A percentile compares a stretch with the other conserved stretches of the same genome.
Conservation (phyloP, 179 eudicot species). For the Beta corolliflora region DNA sequence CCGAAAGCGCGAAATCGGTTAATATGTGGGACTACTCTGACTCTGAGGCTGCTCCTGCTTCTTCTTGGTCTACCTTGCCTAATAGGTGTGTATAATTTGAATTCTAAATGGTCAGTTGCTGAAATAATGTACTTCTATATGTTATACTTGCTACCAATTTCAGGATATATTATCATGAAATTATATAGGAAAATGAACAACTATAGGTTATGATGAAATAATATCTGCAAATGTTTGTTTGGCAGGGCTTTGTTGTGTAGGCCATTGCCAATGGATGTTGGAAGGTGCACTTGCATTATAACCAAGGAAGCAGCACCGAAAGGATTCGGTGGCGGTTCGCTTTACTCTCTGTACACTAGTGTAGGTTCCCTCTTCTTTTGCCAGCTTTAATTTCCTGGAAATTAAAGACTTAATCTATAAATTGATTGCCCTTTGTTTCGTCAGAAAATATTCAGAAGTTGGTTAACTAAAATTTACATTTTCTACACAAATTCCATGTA, state of each 20-base stretch:
- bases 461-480: too few species aligned
- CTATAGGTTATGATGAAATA: background rate
- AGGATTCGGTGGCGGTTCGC: conserved; percentile 60
- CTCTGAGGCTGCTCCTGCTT: conserved; percentile 96
- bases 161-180: too few species aligned
- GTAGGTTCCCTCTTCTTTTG: conserved; percentile 42
- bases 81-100: conserved; percentile 46
- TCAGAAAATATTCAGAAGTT: too few species aligned
- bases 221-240: background rate
- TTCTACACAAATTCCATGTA: too few species aligned
- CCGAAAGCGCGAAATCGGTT: conserved; percentile 44
- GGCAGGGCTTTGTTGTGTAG: conserved; percentile 78
- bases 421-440: too few species aligned
- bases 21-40: conserved; percentile 91
- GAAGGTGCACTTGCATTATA: conserved; percentile 84
- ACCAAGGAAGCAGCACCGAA: conserved; percentile 62
- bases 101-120: too few species aligned
- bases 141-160: too few species aligned
- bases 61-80: conserved; percentile 95
- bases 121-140: too few species aligned
- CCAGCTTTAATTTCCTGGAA: background rate
- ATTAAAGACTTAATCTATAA: too few species aligned
- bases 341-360: conserved; percentile 78
- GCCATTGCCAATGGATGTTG: conserved; percentile 82
- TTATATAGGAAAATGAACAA: too few species aligned